Base-by-base conservation (phyloP, 2,329 filamentous ascomycete genomes). In the Hymenoscyphus fructigenus region DNA sequence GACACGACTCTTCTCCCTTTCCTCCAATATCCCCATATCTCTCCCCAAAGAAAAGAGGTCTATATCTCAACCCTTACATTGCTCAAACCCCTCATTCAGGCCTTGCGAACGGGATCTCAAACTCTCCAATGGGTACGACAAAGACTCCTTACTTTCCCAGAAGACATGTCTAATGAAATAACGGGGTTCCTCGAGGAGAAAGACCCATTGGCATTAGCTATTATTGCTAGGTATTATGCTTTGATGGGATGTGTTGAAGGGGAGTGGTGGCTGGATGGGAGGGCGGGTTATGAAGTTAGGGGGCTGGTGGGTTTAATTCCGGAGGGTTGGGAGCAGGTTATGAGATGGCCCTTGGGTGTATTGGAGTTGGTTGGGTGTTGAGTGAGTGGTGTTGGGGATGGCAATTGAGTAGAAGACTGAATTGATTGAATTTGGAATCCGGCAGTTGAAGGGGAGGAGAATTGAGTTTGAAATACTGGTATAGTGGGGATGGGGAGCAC, bases 211-310 rank as follows among this genome's bases (percentile, higher is more conserved):
- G 61, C 63, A 12, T 28, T 67, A 17, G 64, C 53, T 1, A 62
- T 67, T 28, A 12, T 67, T 32, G 44, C 66, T 23, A 60, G 66
- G 15, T 62, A 64, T 20, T 67, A 57, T 57, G 66, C 66, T 7
- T 38, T 67, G 32, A 38, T 67, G 34, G 64, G 58, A 32, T 65
- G 55, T 41, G 38, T 67, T 1, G 61, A 67, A 14, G 57, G 60
- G 61, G 36, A 59, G 20, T 67, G 66, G 66, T 66, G 64, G 66
- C 36, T 66, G 44, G 56, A 28, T 14, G 66, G 64, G 1, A 64
- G 61, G n/a, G 61, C 66, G 23, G 64, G 64, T 14, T 67, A 59
- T 60, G 66, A 67, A 38, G 50, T 67, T 20, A 9, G 29, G 6
- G 66, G 64, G 14, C 38, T 67, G 59, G 61, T 28, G 20, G 57